phyloP scores from a whole-genome alignment of 1,284 basidiomycete species.

The Tilletia setariae region DNA sequence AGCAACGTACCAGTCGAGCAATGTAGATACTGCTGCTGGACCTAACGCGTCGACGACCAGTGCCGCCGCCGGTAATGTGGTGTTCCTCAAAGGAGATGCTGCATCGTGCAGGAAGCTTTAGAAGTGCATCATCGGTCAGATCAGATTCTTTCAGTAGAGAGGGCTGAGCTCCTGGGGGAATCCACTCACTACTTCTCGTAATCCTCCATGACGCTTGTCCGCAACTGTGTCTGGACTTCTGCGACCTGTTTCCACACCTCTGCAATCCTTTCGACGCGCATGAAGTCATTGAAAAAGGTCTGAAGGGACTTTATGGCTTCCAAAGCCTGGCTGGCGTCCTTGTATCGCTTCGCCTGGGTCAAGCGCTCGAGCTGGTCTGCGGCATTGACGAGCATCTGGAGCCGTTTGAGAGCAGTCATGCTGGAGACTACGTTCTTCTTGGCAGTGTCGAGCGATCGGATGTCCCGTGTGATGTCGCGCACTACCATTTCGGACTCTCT shows the following conservation, averaged over 20 bases:
- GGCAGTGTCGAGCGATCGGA: conserved; percentile 86
- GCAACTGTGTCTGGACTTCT: conserved; percentile 35
- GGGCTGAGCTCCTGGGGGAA: neutral
- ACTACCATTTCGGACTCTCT: conserved; percentile 81
- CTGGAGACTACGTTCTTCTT: conserved; percentile 78
- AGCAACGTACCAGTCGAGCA: conserved; percentile 84
- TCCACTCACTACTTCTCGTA: conserved; percentile 36
- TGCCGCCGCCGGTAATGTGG: conserved; percentile 16
- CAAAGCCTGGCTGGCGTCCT: conserved; percentile 47
- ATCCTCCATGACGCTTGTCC: conserved; percentile 39
- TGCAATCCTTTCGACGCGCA: conserved; percentile 41
- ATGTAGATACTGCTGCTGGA: conserved; percentile 58
- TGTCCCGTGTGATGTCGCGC: conserved; percentile 90
- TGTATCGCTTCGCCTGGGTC: conserved; percentile 36
- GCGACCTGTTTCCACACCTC: conserved; percentile 39
- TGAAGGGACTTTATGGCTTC: conserved; percentile 47
- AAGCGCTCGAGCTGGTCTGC: conserved; percentile 46
- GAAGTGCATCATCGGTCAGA: conserved; percentile 7
- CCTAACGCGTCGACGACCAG: conserved; percentile 50
- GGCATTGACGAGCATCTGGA: conserved; percentile 73
- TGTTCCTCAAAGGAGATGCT: conserved; percentile 25
- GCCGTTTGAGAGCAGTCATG: conserved; percentile 82
- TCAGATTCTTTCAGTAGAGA: neutral
- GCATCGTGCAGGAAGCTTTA: conserved; percentile 35
- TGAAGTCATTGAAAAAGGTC: conserved; percentile 42